phyloP scores from a whole-genome alignment of 768 basidiomycete species.

The Podaxis sp. region DNA sequence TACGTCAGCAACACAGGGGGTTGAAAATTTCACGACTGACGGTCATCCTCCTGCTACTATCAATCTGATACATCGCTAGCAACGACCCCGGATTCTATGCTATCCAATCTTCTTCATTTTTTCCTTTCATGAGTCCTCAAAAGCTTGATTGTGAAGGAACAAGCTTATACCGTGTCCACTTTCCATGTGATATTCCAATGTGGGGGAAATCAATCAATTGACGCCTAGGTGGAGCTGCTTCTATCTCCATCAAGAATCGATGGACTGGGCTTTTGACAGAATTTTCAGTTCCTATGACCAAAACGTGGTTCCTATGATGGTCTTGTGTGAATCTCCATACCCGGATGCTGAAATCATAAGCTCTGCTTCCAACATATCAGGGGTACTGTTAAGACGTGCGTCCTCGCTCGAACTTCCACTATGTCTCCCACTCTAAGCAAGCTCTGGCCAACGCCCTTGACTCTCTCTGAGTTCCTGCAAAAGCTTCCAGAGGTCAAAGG shows the following conservation, averaged over 20 bases:
- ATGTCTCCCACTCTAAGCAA: conserved; percentile 9
- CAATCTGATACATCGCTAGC: too few relatives aligned
- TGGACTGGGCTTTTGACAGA: not conserved
- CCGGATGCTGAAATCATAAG: conserved; percentile 1
- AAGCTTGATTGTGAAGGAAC: not conserved
- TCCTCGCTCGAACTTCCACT: not conserved
- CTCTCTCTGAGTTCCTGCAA: conserved; percentile 1
- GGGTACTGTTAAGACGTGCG: not conserved
- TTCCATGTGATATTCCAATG: not conserved
- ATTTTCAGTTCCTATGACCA: not conserved
- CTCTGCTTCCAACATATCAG: not conserved
- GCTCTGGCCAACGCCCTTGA: not conserved
- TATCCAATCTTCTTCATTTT: too few relatives aligned
- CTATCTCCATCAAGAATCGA: not conserved
- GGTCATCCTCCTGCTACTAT: too few relatives aligned
- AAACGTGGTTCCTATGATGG: not conserved
- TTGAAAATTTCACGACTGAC: too few relatives aligned
- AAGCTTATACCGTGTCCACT: not conserved
- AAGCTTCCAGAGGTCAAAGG: not conserved
- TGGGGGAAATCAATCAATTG: not conserved
- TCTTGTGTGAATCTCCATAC: not conserved
- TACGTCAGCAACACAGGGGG: too few relatives aligned
- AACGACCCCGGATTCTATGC: too few relatives aligned
- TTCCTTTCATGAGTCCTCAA: not conserved
- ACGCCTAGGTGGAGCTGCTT: not conserved